Percentiles rank a stretch among this genome's conserved stretches.
Evolutionary conservation across 2,329 filamentous ascomycete genomes (phyloP).

Genomic region (Verticillium dahliae): DNA sequence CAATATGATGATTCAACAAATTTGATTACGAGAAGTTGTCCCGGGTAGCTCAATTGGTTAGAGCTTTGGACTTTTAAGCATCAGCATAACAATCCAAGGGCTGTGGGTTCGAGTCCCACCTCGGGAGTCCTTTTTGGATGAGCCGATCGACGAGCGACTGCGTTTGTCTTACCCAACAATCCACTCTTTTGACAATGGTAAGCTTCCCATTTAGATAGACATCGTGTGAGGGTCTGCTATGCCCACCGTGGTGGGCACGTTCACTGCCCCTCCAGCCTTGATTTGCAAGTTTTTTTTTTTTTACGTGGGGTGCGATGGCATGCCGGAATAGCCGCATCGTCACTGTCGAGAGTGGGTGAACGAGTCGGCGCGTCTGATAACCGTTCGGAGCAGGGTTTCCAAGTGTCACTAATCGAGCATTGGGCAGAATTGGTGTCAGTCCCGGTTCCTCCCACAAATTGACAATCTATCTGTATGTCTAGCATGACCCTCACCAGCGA

Average conservation of each 20-base stretch:
- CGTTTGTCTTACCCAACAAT: too few relatives aligned
- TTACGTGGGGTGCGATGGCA: background rate
- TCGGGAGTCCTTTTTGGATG: background rate
- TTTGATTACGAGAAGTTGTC: background rate
- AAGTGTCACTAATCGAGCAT: too few relatives aligned
- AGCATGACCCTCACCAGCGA: too few relatives aligned
- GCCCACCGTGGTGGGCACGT: background rate
- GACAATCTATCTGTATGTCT: too few relatives aligned
- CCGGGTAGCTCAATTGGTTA: conserved; percentile 7
- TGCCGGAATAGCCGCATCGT: background rate
- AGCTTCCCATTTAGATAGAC: background rate
- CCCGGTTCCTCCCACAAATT: too few relatives aligned
- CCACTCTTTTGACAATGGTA: background rate
- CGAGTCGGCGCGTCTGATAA: background rate
- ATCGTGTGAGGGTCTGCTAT: too few relatives aligned
- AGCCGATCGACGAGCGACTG: too few relatives aligned
- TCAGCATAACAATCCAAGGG: conserved; percentile 2
- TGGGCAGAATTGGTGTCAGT: too few relatives aligned
- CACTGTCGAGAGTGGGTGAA: background rate
- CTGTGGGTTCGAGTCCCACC: conserved; percentile 8
- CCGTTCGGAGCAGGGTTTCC: background rate
- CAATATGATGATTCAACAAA: too few relatives aligned
- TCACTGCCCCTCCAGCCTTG: background rate
- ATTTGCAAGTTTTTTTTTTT: background rate
- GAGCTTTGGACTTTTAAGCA: conserved; percentile 7